A percentile compares a stretch with the other conserved stretches of the same genome.
Conservation (phyloP, 192 early-diverging fungal species). For the Haplosporangium gracile region DNA sequence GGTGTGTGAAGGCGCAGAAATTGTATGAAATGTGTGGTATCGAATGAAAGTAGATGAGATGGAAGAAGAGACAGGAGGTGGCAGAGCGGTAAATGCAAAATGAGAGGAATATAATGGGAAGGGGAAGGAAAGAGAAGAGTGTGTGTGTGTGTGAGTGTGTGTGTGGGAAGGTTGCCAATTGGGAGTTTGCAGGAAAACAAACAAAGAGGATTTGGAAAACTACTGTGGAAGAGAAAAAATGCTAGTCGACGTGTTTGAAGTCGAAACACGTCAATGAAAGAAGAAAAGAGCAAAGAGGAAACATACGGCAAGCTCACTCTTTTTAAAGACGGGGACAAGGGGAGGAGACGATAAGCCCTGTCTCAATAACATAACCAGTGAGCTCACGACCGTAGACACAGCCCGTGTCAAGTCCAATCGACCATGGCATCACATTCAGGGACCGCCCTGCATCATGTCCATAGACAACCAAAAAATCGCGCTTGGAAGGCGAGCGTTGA, state of each 20-base stretch:
- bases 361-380: conserved; percentile 61
- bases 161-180: neutral
- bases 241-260: neutral
- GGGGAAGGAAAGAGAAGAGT: neutral
- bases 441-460: conserved; percentile 77
- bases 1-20: neutral
- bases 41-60: too few species aligned
- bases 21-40: neutral
- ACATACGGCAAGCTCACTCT: neutral
- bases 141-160: neutral
- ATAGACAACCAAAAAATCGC: conserved; percentile 67
- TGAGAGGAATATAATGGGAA: neutral
- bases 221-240: neutral
- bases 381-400: conserved; percentile 77
- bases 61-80: too few species aligned
- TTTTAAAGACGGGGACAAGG: conserved; percentile 12
- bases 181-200: neutral
- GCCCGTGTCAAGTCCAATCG: conserved; percentile 77
- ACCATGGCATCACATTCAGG: conserved; percentile 65
- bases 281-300: too few species aligned
- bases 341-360: conserved; percentile 25
- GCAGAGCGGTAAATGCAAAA: neutral
- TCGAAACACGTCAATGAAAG: neutral
- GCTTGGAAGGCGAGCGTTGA: conserved; percentile 27
- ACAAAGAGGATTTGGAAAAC: neutral